Conservation (phyloP, 2,329 filamentous ascomycete species). For the Ceratocystis cacaofunesta region DNA sequence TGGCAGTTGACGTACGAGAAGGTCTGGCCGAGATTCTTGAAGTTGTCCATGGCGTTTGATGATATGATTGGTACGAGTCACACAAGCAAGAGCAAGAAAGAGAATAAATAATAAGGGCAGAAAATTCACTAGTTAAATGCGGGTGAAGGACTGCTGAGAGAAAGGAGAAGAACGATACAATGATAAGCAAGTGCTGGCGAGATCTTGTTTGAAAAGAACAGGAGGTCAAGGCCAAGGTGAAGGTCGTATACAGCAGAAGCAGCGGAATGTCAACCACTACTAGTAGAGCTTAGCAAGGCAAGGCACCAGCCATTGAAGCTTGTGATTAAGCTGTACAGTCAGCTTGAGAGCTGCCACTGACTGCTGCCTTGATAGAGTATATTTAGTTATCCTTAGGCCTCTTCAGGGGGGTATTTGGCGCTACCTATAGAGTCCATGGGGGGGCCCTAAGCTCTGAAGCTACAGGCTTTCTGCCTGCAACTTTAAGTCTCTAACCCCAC, state of each 20-base stretch:
- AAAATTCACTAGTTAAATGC: neutral
- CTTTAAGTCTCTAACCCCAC: neutral
- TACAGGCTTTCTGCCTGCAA: neutral
- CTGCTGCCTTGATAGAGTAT: neutral
- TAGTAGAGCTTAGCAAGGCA: neutral
- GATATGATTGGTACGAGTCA: neutral
- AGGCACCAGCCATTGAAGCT: constrained; percentile 3
- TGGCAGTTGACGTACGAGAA: constrained; percentile 15
- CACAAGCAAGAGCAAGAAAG: neutral
- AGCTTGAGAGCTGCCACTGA: neutral
- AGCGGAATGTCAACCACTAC: neutral
- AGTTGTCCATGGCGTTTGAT: constrained; percentile 14
- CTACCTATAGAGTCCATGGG: neutral
- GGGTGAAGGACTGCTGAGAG: no score
- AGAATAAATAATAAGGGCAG: neutral
- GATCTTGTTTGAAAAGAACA: neutral
- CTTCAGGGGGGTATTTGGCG: neutral
- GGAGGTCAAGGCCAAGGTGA: neutral
- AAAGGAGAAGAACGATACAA: no score
- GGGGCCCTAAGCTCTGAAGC: neutral
- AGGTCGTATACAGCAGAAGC: neutral
- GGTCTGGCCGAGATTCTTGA: constrained; percentile 17
- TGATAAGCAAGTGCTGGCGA: neutral
- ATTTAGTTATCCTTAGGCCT: neutral
- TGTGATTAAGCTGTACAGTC: constrained; percentile 1